These are phyloP conservation scores for Didymella pinodella DNA, from an alignment of 2,329 filamentous ascomycete genomes.

Conservation along the genomic window DNA sequence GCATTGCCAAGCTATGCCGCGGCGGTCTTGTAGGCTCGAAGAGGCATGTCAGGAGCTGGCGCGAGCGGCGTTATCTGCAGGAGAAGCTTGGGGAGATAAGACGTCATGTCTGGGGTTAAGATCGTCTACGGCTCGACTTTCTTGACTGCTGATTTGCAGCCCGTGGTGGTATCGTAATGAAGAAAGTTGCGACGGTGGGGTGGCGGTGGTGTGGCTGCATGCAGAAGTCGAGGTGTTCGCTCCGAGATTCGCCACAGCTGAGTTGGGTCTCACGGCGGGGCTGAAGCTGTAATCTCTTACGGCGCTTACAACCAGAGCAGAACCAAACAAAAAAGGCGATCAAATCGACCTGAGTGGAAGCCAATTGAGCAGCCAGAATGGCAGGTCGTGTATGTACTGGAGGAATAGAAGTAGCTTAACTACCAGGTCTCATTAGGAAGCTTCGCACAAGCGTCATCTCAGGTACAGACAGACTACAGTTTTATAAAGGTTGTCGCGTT, in stretches of 20 bases:
- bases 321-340: not conserved
- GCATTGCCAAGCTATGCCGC: slow-evolving; percentile 22
- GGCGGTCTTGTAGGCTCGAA: slow-evolving; percentile 17
- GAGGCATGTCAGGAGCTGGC: slow-evolving; percentile 18
- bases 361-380: not conserved
- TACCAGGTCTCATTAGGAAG: not conserved
- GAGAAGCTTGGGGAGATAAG: slow-evolving; percentile 20
- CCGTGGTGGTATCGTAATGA: not conserved
- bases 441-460: not conserved
- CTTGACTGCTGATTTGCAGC: not conserved
- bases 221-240: not conserved
- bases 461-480: too few relatives aligned
- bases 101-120: slow-evolving; percentile 4
- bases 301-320: not conserved
- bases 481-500: not conserved
- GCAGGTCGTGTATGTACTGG: not conserved
- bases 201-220: not conserved
- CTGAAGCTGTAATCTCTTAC: not conserved
- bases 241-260: slow-evolving; percentile 7
- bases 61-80: not conserved
- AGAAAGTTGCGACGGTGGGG: not conserved
- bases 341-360: not conserved
- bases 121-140: not conserved
- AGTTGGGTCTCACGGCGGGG: slow-evolving; percentile 2
- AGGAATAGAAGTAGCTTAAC: not conserved